These are phyloP conservation scores for Rubia yunnanensis DNA, from an alignment of 257 asterid genomes.

Conservation along the genomic window DNA sequence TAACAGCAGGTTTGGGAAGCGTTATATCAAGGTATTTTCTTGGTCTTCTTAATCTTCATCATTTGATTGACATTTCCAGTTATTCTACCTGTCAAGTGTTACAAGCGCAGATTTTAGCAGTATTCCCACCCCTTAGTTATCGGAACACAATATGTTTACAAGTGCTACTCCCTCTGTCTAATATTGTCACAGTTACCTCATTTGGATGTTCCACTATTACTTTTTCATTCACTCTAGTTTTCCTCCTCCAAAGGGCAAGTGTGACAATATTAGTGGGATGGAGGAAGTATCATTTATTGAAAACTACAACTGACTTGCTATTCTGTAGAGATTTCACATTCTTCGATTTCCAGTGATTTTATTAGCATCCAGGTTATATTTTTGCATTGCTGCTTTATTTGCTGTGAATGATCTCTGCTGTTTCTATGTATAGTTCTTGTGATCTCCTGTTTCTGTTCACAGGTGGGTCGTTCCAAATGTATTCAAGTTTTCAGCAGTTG, in stretches of 20 bases:
- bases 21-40: constrained; percentile 71
- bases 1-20: constrained; percentile 84
- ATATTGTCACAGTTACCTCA: not conserved
- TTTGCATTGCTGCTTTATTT: constrained; percentile 10
- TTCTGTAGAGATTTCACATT: not conserved
- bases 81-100: not conserved
- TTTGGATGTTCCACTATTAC: not conserved
- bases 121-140: not conserved
- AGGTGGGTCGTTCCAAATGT: constrained; percentile 99
- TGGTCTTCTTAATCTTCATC: constrained; percentile 3
- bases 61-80: not conserved
- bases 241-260: not conserved
- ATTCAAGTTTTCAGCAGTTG: constrained; percentile 89
- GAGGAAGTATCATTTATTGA: not conserved
- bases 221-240: too few relatives aligned
- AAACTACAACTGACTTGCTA: not conserved
- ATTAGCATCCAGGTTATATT: not conserved
- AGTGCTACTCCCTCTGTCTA: not conserved
- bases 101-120: not conserved
- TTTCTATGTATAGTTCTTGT: constrained; percentile 13
- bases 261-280: not conserved
- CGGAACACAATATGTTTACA: too few relatives aligned
- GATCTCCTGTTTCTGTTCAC: constrained; percentile 17
- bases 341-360: not conserved
- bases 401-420: constrained; percentile 10